Conservation (phyloP, 1,284 basidiomycete genomes). For the Erythrobasidium hasegawianum region DNA sequence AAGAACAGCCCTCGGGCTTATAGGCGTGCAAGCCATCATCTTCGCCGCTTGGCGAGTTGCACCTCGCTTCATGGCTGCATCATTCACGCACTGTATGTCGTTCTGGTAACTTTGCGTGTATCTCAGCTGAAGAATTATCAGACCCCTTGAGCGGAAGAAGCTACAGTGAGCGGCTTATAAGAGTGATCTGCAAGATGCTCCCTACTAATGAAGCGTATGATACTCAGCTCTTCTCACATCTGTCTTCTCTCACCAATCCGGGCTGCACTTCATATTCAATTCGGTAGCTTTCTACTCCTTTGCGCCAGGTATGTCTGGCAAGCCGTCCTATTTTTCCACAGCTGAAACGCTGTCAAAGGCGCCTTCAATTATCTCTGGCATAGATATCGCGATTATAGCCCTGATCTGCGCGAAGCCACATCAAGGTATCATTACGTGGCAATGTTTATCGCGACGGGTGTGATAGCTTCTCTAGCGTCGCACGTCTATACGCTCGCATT, state of each 20-base stretch:
- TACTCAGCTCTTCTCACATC: slow-evolving; percentile 25
- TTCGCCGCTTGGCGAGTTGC: slow-evolving; percentile 26
- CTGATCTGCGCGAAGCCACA: slow-evolving; percentile 22
- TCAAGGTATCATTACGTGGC: slow-evolving; percentile 29
- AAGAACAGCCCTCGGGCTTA: slow-evolving; percentile 25
- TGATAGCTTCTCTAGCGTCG: slow-evolving; percentile 19
- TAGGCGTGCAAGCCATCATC: slow-evolving; percentile 22
- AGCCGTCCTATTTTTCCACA: not conserved
- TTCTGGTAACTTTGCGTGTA: not conserved
- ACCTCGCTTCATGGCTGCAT: slow-evolving; percentile 19
- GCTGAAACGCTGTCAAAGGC: slow-evolving; percentile 1
- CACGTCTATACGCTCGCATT: slow-evolving; percentile 22
- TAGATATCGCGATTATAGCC: slow-evolving; percentile 14
- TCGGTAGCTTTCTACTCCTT: slow-evolving; percentile 33
- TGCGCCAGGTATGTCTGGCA: slow-evolving; percentile 19
- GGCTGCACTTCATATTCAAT: slow-evolving; percentile 32
- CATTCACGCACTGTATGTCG: slow-evolving; percentile 29
- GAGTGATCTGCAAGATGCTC: no score
- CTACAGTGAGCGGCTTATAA: slow-evolving; percentile 11
- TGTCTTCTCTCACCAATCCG: slow-evolving; percentile 26
- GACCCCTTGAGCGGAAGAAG: slow-evolving; percentile 28
- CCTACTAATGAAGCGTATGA: no score
- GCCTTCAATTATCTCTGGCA: slow-evolving; percentile 32
- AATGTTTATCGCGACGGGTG: slow-evolving; percentile 25
- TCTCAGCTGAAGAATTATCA: not conserved